Base-by-base conservation (phyloP, 257 asterid species). In the Lithospermum erythrorhizon region DNA sequence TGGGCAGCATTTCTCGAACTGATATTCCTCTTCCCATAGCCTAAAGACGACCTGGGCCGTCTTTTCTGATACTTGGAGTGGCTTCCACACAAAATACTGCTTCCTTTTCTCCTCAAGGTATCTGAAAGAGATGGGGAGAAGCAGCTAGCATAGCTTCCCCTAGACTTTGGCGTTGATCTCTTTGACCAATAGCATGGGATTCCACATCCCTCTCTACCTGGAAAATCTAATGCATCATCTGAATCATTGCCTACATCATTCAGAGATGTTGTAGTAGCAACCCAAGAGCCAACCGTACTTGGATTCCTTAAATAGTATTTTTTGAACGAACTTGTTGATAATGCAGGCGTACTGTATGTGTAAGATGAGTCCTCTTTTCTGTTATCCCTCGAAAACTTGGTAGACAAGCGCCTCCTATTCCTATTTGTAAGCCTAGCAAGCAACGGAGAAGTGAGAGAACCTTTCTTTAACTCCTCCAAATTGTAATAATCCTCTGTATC, bases 181-280 rank as follows among this genome's bases (percentile, higher is more conserved):
- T 72, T 89, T 30, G 99, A 89, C 99, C 97, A 84, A 72, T 82
- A 87, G 78, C 99, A 93, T 21, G 97, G 81, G 66, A 93, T 89
- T 60, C 97, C 99, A 71, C 99, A 93, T 48, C 97, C 99, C 20
- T 73, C 84, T 29, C 83, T 72, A 21, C 96, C 91, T 1, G 85
- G 83, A 29, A 93, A 81, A 74, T 86, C 96, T 71, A 85, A 79
- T 47, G 75, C 91, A 61, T 82, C 90, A 6, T 93, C 99, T 76
- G 76, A 85, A 67, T 88, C 97, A 64, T 93, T 87, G 63, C 82
- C 97, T 16, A 76, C 97, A 64, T 85, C 96, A 61, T 88, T 82
- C 53, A 83, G 65, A 6, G 98, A 91, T 58, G 71, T 79, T 0
- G 95, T 89, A 29, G 89, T 79, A 6, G 85, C 95, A 75, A 84